phyloP scores from a whole-genome alignment of 257 asterid genomes.

The Ocimum tenuiflorum region DNA sequence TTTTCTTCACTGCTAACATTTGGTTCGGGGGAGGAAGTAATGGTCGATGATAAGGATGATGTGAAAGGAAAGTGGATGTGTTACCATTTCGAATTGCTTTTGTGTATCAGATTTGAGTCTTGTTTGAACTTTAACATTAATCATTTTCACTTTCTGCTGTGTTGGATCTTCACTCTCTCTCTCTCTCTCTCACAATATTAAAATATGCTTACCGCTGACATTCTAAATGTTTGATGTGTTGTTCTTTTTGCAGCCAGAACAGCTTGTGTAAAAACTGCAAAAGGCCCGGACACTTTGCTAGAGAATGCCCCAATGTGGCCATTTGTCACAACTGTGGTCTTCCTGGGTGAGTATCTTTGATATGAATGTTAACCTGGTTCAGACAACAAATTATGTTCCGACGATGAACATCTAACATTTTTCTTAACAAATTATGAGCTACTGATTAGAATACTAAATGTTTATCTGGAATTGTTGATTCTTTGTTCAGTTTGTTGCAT shows the following conservation, averaged over 20 bases:
- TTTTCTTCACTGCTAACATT: conserved; percentile 29
- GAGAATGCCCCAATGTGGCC: conserved; percentile 93
- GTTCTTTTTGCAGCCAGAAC: conserved; percentile 52
- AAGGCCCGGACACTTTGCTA: conserved; percentile 93
- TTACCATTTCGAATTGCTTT: neutral
- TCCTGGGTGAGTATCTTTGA: conserved; percentile 66
- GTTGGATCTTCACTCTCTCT: neutral
- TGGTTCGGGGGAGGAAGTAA: conserved; percentile 34
- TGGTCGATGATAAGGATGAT: conserved; percentile 22
- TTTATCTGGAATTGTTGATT: too few species aligned
- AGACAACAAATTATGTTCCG: neutral
- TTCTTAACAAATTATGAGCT: neutral
- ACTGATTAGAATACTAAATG: neutral
- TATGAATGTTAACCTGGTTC: conserved; percentile 4
- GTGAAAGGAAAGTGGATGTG: conserved; percentile 22
- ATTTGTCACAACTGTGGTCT: conserved; percentile 96
- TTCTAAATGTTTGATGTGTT: conserved; percentile 1
- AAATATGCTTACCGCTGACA: conserved; percentile 2
- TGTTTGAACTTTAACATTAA: neutral
- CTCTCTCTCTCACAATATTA: neutral
- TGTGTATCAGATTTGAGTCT: neutral
- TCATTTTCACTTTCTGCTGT: neutral
- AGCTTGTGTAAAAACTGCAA: conserved; percentile 90
- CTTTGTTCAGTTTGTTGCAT: neutral
- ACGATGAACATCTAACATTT: neutral